Evolutionary conservation across 768 basidiomycete genomes (phyloP).

Genomic region (Lentinula lateritia): DNA sequence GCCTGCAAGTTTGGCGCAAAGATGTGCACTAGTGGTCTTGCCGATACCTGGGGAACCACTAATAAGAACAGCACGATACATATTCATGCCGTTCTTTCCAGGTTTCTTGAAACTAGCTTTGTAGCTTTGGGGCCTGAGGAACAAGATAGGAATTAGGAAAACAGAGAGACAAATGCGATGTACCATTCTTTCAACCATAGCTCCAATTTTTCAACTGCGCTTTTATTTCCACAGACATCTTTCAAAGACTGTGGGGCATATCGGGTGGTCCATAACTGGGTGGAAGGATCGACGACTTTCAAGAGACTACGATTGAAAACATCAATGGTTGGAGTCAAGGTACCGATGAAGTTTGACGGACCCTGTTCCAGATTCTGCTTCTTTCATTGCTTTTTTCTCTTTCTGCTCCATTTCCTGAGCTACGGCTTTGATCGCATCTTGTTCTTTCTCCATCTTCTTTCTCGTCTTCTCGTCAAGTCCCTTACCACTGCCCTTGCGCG

Average conservation of each 20-base stretch:
- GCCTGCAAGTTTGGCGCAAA: slow-evolving; percentile 86
- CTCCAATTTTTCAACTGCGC: slow-evolving; percentile 81
- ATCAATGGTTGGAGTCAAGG: not conserved
- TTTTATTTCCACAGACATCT: slow-evolving; percentile 95
- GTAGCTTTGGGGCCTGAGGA: slow-evolving; percentile 62
- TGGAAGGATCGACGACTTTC: slow-evolving; percentile 36
- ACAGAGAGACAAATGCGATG: slow-evolving; percentile 14
- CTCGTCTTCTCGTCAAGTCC: slow-evolving; percentile 71
- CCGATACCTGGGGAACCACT: slow-evolving; percentile 96
- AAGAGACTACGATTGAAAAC: slow-evolving; percentile 10
- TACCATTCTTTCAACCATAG: slow-evolving; percentile 88
- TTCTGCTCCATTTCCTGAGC: slow-evolving; percentile 76
- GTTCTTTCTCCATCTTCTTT: slow-evolving; percentile 79
- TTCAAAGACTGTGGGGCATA: slow-evolving; percentile 87
- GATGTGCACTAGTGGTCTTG: slow-evolving; percentile 93
- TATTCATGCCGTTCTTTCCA: slow-evolving; percentile 78
- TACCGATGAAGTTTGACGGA: not conserved
- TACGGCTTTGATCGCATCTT: slow-evolving; percentile 62
- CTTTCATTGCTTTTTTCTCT: slow-evolving; percentile 46
- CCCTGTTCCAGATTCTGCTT: not conserved
- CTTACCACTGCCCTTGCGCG: slow-evolving; percentile 46
- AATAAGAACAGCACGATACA: slow-evolving; percentile 82
- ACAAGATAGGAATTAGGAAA: not conserved
- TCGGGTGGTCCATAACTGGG: slow-evolving; percentile 90
- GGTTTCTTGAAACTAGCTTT: slow-evolving; percentile 88